Evolutionary conservation across 371 early-diverging fungal species (phyloP).

Genomic region (Lichtheimia hyalospora): DNA sequence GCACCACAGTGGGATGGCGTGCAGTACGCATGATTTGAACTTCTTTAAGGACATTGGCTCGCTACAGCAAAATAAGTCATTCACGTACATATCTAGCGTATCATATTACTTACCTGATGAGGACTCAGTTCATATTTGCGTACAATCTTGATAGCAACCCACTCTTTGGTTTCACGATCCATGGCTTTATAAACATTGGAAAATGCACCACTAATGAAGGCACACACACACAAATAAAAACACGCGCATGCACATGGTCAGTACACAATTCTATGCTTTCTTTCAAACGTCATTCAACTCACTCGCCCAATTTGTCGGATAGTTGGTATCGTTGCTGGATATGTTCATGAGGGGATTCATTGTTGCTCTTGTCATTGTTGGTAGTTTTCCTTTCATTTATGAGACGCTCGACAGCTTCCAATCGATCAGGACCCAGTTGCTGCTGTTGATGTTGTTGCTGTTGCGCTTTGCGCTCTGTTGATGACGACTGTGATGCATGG

Average conservation of each 20-base stretch:
- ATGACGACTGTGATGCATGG: too few species aligned
- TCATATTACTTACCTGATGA: slow-evolving; percentile 27
- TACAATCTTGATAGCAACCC: slow-evolving; percentile 85
- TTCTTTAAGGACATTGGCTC: slow-evolving; percentile 84
- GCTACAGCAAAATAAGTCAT: slow-evolving; percentile 38
- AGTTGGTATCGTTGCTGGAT: slow-evolving; percentile 59
- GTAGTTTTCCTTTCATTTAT: slow-evolving; percentile 31
- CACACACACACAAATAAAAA: not conserved
- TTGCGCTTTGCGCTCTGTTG: too few species aligned
- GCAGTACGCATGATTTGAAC: slow-evolving; percentile 84
- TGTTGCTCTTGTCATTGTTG: slow-evolving; percentile 26
- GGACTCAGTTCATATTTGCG: slow-evolving; percentile 60
- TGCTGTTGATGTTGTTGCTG: not conserved
- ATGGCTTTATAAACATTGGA: slow-evolving; percentile 78
- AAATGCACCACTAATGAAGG: slow-evolving; percentile 69
- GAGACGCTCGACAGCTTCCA: slow-evolving; percentile 15
- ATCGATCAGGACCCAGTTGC: not conserved
- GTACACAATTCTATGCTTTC: not conserved
- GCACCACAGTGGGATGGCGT: slow-evolving; percentile 78
- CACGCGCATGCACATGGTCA: not conserved
- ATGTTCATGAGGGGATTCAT: slow-evolving; percentile 45
- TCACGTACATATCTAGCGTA: slow-evolving; percentile 19
- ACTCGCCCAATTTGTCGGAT: slow-evolving; percentile 71
- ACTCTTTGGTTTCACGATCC: slow-evolving; percentile 51
- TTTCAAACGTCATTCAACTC: slow-evolving; percentile 21